phyloP scores from a whole-genome alignment of 768 basidiomycete genomes.

The Naganishia vishniacii region DNA sequence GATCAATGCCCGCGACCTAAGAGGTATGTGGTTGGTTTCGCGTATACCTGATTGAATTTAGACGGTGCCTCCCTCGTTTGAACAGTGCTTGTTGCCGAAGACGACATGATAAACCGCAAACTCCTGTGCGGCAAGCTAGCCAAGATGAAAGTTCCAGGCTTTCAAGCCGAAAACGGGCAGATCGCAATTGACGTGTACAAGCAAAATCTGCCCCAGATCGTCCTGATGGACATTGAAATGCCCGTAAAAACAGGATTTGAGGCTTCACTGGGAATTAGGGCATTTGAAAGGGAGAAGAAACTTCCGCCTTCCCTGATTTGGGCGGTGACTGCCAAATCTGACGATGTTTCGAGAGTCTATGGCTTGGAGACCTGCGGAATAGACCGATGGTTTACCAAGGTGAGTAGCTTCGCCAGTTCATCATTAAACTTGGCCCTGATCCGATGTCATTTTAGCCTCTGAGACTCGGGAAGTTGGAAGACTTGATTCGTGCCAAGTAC shows the following conservation, averaged over 20 bases:
- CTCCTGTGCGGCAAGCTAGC: slow-evolving; percentile 18
- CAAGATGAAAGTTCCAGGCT: not conserved
- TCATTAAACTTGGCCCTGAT: no score
- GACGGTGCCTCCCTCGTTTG: not conserved
- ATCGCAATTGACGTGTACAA: slow-evolving; percentile 16
- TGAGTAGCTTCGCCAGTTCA: not conserved
- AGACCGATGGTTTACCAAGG: slow-evolving; percentile 15
- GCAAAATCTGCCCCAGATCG: slow-evolving; percentile 17
- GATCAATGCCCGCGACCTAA: slow-evolving; percentile 7
- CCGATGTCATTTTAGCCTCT: not conserved
- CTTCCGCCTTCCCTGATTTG: slow-evolving; percentile 32
- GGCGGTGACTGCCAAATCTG: slow-evolving; percentile 39
- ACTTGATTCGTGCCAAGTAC: slow-evolving; percentile 4
- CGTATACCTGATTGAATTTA: not conserved
- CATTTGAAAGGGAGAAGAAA: slow-evolving; percentile 31
- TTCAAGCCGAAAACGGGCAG: slow-evolving; percentile 12
- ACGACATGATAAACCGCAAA: slow-evolving; percentile 35
- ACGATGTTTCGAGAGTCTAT: slow-evolving; percentile 9
- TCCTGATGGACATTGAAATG: slow-evolving; percentile 46
- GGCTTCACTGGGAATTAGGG: slow-evolving; percentile 39
- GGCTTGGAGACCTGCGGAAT: slow-evolving; percentile 14
- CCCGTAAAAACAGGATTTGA: slow-evolving; percentile 45
- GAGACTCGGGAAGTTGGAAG: slow-evolving; percentile 4
- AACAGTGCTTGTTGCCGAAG: slow-evolving; percentile 45
- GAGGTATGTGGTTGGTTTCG: slow-evolving; percentile 4